phyloP scores from a whole-genome alignment of 2,329 filamentous ascomycete genomes.

The Cytospora piceicola region DNA sequence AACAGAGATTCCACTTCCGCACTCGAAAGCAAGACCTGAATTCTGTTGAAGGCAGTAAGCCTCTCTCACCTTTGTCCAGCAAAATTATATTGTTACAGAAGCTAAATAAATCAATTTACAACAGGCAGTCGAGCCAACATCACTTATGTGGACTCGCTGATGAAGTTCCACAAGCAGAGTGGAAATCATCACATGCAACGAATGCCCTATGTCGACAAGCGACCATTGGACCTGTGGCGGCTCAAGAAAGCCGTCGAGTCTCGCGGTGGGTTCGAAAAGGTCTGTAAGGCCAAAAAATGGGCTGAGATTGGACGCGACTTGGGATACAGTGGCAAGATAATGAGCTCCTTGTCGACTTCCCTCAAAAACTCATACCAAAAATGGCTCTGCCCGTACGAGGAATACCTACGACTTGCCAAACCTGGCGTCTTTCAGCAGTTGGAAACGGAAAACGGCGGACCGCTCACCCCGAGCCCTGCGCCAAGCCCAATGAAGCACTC shows the following conservation, averaged over 20 bases:
- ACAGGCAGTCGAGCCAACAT: slow-evolving; percentile 90
- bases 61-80: slow-evolving; percentile 24
- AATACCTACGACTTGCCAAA: slow-evolving; percentile 88
- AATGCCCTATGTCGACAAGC: slow-evolving; percentile 96
- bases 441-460: slow-evolving; percentile 90
- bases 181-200: slow-evolving; percentile 85
- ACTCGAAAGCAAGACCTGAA: slow-evolving; percentile 97
- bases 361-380: slow-evolving; percentile 97
- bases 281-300: slow-evolving; percentile 99
- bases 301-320: slow-evolving; percentile 96
- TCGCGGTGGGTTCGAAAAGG: slow-evolving; percentile 91
- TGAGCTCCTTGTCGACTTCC: slow-evolving; percentile 97
- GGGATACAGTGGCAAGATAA: slow-evolving; percentile 98
- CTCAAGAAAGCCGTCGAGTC: slow-evolving; percentile 96
- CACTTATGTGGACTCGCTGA: slow-evolving; percentile 91
- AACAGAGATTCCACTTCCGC: slow-evolving; percentile 91
- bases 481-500: slow-evolving; percentile 73
- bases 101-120: slow-evolving; percentile 31
- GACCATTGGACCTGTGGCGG: slow-evolving; percentile 91
- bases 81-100: slow-evolving; percentile 41
- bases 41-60: slow-evolving; percentile 94
- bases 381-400: slow-evolving; percentile 96
- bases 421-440: slow-evolving; percentile 96
- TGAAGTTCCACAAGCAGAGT: slow-evolving; percentile 96
- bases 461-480: slow-evolving; percentile 76